phyloP scores from a whole-genome alignment of 2,329 filamentous ascomycete species.

The Colletotrichum musae region DNA sequence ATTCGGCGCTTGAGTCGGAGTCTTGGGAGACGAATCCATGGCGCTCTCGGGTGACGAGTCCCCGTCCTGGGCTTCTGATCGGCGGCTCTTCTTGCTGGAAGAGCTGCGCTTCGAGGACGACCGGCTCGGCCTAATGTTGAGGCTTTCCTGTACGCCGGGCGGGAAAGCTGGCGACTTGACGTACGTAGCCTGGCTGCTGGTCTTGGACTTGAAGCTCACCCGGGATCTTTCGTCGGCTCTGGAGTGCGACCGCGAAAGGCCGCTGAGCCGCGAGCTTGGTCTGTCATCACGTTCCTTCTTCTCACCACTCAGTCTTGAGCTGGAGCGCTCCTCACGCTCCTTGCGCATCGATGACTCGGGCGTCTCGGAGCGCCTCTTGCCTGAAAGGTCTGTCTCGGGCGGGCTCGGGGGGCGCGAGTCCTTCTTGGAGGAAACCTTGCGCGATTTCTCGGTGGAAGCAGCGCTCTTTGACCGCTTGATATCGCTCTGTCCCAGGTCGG shows the following conservation, averaged over 20 bases:
- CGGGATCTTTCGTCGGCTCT: conserved; percentile 66
- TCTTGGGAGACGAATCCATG: conserved; percentile 72
- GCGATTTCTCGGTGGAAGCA: conserved; percentile 52
- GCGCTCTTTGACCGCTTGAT: conserved; percentile 63
- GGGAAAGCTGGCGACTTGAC: conserved; percentile 55
- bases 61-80: conserved; percentile 59
- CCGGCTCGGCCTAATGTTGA: conserved; percentile 43
- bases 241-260: conserved; percentile 60
- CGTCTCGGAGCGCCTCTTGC: conserved; percentile 52
- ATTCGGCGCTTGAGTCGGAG: conserved; percentile 68
- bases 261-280: conserved; percentile 62
- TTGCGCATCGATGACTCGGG: conserved; percentile 45
- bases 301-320: conserved; percentile 59
- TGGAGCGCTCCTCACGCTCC: conserved; percentile 54
- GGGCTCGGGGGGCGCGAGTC: conserved; percentile 71
- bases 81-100: conserved; percentile 50
- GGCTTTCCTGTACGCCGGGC: conserved; percentile 45
- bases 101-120: conserved; percentile 48
- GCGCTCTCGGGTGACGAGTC: conserved; percentile 62
- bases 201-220: conserved; percentile 67
- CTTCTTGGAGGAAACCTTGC: conserved; percentile 58
- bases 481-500: conserved; percentile 73
- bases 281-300: conserved; percentile 49
- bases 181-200: conserved; percentile 72
- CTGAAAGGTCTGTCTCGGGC: conserved; percentile 73